These are phyloP conservation scores for Murraya koenigii DNA, from an alignment of 345 rosid species.

Conservation along the genomic window DNA sequence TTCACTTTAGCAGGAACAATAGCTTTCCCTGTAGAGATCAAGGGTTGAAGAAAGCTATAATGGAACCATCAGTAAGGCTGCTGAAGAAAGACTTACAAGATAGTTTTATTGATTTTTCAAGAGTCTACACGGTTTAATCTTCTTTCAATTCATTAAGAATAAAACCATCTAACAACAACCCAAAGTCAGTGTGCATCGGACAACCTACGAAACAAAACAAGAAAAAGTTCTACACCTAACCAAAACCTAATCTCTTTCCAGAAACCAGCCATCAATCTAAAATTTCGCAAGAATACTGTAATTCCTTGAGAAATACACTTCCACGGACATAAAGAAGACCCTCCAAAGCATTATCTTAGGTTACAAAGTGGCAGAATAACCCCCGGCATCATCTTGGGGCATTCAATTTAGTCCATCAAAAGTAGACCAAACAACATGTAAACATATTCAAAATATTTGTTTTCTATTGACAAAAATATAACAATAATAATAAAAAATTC, in stretches of 20 bases:
- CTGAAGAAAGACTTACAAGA: not conserved
- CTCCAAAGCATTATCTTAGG: not conserved
- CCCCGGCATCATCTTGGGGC: not conserved
- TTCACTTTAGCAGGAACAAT: not conserved
- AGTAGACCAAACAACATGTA: not conserved
- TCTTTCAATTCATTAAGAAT: not conserved
- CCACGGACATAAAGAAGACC: not conserved
- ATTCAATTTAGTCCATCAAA: not conserved
- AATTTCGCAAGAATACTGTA: not conserved
- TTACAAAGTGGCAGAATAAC: not conserved
- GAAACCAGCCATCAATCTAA: not conserved
- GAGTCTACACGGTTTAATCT: not conserved
- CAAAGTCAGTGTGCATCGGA: not conserved
- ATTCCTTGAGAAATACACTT: not conserved
- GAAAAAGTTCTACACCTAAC: not conserved
- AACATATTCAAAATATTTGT: not conserved
- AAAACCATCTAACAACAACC: not conserved
- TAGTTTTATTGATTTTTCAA: not conserved
- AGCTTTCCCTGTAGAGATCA: not conserved
- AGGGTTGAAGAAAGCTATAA: not conserved
- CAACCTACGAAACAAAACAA: not conserved
- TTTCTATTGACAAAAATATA: not conserved
- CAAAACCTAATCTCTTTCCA: not conserved
- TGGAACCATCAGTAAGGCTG: not conserved
- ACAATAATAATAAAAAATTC: too few relatives aligned